Base-by-base conservation (phyloP, 768 basidiomycete genomes). In the Phanerodontia chrysosporium region DNA sequence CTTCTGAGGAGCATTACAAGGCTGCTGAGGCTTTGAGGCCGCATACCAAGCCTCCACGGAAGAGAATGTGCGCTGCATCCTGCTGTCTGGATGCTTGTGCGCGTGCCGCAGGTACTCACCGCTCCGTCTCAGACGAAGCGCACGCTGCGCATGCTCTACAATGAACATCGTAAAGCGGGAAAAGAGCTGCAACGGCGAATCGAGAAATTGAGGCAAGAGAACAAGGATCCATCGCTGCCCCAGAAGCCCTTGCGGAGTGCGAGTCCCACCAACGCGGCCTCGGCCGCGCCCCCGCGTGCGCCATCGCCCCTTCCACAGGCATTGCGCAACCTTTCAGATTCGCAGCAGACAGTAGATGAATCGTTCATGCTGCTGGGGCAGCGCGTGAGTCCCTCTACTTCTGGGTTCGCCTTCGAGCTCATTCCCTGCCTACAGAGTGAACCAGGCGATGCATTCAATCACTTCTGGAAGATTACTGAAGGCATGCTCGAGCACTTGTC, bases 331-430 rank as follows among this genome's bases (percentile, higher is more conserved):
- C 80, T 67, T 45, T 65, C 65, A 1, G 75, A 76, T 25, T 77
- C 77, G 1, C 75, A 76, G 62, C 82, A 83, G 60, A 82, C 85
- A 1, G 88, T 89, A 1, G 92, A 92, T 49, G 92, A 93, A 68
- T 93, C 92, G 0, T 94, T 93, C 66, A 92, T 94, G 91, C 78
- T 94, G 1, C 76, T 93, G 2, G 90, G 89, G 18, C 90, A 92
- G 69, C 80, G 84, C 64, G 89, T 90, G 66, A 65, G 83, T 76
- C 59, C 57, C 49, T 9, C 45, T 30, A 25, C 36, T 30, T 3
- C 29, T 51, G 28, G 49, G 49, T 12, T n/a, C 39, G 42, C 22
- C 44, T 44, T 45, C n/a, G 24, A 29, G 45, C 55, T 56, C 55
- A 16, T 42, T 42, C 44, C 39, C 49, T 58, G 44, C 55, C 30